A percentile compares a stretch with the other conserved stretches of the same genome.
Evolutionary conservation across 441 rosid species (phyloP).

Genomic region (Populus hybrid): DNA sequence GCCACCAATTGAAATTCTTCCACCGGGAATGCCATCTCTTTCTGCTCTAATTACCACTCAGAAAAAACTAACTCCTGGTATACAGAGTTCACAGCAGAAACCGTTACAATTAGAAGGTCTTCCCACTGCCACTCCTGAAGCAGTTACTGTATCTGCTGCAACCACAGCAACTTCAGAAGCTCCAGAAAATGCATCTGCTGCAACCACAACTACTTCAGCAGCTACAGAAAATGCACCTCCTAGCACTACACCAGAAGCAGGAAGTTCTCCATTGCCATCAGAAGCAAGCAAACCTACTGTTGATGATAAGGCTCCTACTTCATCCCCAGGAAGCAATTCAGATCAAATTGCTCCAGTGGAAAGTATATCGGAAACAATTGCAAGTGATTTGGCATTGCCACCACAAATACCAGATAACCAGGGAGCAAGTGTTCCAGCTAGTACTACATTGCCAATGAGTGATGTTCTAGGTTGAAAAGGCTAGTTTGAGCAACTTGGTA

Average conservation of each 20-base stretch:
- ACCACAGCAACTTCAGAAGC: conserved; percentile 1
- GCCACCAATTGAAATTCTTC: conserved; percentile 86
- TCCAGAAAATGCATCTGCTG: neutral
- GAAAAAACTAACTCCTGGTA: conserved; percentile 55
- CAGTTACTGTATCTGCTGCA: conserved; percentile 12
- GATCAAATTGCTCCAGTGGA: conserved; percentile 29
- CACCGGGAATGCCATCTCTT: conserved; percentile 94
- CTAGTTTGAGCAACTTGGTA: neutral
- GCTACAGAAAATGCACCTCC: conserved; percentile 15
- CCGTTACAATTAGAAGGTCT: conserved; percentile 75
- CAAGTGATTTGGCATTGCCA: conserved; percentile 16
- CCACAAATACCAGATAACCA: conserved; percentile 29
- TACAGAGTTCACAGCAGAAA: conserved; percentile 51
- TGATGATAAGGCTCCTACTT: conserved; percentile 25
- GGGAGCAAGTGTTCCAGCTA: conserved; percentile 20
- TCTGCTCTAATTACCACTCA: conserved; percentile 70
- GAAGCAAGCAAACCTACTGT: conserved; percentile 30
- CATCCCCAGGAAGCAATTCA: conserved; percentile 30
- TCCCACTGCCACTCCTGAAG: conserved; percentile 27
- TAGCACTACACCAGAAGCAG: conserved; percentile 10
- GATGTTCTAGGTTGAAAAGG: neutral
- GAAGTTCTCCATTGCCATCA: conserved; percentile 10
- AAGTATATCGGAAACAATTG: conserved; percentile 22
- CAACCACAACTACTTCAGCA: conserved; percentile 1
- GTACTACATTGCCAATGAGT: conserved; percentile 5